Evolutionary conservation across 768 basidiomycete genomes (phyloP), one percentile per base, ranked within the genome.

Genomic region (Naganishia onofrii): DNA sequence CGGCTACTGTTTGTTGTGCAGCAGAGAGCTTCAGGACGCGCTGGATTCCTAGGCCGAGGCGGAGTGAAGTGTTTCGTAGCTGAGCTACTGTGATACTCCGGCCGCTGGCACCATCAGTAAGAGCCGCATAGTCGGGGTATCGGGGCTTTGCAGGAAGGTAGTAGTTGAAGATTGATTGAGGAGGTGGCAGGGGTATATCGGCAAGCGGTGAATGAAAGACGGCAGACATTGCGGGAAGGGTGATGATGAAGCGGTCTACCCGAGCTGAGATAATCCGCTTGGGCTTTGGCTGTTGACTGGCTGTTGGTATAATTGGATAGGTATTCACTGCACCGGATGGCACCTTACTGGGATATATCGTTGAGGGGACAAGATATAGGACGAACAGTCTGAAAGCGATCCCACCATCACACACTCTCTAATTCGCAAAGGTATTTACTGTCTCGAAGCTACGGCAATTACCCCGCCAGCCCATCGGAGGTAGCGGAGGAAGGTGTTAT

Each of bases 41-140:
- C 23, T 79, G 83, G 23, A 93, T 81, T 0, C 89, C 89, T 69
- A 84, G 81, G 0, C 82, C 89, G 12, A 91, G 81, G 36, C 85
- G 82, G n/a, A 90, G 84, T 0, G 87, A 83, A 19, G 87, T 81
- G 3, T 84, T 79, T 44, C 84, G 84, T 19, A 88, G 78, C 53
- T 87, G 83, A 0, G 76, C 83, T 15, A 91, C 85, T 0, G 88
- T 83, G 54, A 92, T 73, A 4, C 83, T 82, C 0, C 84, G 82
- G 2, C 86, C 88, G 0, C 88, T 85, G 1, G 81, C 77, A 0
- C 88, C 88, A 74, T 92, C 90, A 66, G 91, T 83, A 76, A 87
- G 90, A 2, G 88, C 89, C 29, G 67, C 23, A 15, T 54, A 68
- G 34, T 68, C 44, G n/a, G 67, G 67, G 67, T 56, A 68, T 12